These are phyloP conservation scores for Rhodotorula kratochvilovae DNA, from an alignment of 768 basidiomycete species.

Conservation along the genomic window DNA sequence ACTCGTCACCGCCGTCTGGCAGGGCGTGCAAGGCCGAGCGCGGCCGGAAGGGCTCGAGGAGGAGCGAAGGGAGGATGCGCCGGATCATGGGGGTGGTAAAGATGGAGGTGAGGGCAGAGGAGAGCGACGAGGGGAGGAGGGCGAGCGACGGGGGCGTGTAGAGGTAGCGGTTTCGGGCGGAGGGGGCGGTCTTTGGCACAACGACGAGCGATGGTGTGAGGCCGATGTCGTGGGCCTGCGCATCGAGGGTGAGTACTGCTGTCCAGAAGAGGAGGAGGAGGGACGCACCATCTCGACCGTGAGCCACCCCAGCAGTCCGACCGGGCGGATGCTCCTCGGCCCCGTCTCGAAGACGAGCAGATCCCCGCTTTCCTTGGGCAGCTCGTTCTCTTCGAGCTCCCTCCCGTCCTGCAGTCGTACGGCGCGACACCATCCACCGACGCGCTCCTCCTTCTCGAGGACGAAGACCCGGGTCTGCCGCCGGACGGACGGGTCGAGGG, in stretches of 20 bases:
- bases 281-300: constrained; percentile 72
- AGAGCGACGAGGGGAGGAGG: constrained; percentile 52
- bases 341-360: constrained; percentile 72
- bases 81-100: constrained; percentile 47
- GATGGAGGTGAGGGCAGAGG: constrained; percentile 49
- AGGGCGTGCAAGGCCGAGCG: constrained; percentile 34
- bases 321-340: constrained; percentile 78
- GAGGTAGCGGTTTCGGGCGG: constrained; percentile 73
- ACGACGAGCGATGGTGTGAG: constrained; percentile 62
- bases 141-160: constrained; percentile 57
- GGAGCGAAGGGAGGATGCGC: constrained; percentile 56
- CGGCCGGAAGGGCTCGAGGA: constrained; percentile 58
- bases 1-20: constrained; percentile 61
- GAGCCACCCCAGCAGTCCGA: constrained; percentile 56
- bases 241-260: not conserved
- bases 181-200: constrained; percentile 62
- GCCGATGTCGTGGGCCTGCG: constrained; percentile 70
- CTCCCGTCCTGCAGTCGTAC: constrained; percentile 48
- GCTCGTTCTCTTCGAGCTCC: constrained; percentile 37
- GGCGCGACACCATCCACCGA: constrained; percentile 84
- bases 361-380: constrained; percentile 20
- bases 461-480: constrained; percentile 57
- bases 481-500: constrained; percentile 53
- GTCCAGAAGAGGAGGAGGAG: constrained; percentile 8
- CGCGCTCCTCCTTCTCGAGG: constrained; percentile 60